Percentiles rank a stretch among this genome's conserved stretches.
These are phyloP conservation scores for Styphnolobium japonicum DNA, from an alignment of 306 rosid species.

Conservation along the genomic window DNA sequence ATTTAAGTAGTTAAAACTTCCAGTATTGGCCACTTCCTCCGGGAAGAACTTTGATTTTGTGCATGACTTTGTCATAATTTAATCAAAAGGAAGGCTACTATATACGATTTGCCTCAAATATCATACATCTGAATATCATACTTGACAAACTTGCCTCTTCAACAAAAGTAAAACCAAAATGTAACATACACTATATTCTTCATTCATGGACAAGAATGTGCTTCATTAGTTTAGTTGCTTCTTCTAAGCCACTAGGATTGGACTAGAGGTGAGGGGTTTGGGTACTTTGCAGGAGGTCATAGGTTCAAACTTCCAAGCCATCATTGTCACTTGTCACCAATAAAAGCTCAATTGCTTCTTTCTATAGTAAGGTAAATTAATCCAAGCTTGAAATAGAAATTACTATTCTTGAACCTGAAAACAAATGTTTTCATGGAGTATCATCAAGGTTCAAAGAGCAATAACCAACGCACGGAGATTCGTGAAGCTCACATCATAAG, in stretches of 20 bases:
- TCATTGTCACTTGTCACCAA: too few relatives aligned
- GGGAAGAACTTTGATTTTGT: not conserved
- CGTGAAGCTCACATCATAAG: not conserved
- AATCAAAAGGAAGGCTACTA: not conserved
- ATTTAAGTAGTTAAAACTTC: not conserved
- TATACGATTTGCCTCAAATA: not conserved
- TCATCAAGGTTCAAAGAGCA: not conserved
- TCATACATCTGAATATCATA: slow-evolving; percentile 14
- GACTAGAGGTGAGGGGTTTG: too few relatives aligned
- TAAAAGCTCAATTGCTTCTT: not conserved
- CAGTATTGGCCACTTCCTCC: not conserved
- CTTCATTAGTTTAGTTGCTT: not conserved
- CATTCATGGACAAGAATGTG: not conserved
- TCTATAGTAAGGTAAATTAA: not conserved
- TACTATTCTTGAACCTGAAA: slow-evolving; percentile 5
- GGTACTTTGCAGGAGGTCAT: too few relatives aligned
- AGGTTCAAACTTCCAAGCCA: too few relatives aligned
- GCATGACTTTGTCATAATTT: not conserved
- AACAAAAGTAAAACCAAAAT: slow-evolving; percentile 5
- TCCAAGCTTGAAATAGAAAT: not conserved
- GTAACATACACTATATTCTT: not conserved
- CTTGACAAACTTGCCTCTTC: slow-evolving; percentile 12
- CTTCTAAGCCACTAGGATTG: too few relatives aligned
- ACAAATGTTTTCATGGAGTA: not conserved
- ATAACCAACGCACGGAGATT: slow-evolving; percentile 5